Evolutionary conservation across 805 yeast species (phyloP), one percentile per base, ranked within the genome.

Genomic region (Pichia nanzhaoensis): DNA sequence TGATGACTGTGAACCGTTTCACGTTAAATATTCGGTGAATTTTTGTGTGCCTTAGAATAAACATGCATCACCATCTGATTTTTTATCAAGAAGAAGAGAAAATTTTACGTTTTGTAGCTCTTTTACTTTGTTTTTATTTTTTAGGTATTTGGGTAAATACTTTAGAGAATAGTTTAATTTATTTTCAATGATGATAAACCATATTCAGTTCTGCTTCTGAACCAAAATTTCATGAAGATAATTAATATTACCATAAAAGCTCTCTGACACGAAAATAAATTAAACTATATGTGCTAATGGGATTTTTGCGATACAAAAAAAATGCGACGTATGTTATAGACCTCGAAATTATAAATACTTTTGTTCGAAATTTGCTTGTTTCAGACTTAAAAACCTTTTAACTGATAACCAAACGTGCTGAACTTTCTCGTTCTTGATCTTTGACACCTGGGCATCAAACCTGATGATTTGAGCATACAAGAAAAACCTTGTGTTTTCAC

Each of bases 21-120:
- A 57, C 59, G 57, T 49, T 53, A 56, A 49, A 48, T 54, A 55
- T 54, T 56, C 55, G 62, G 66, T 57, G 66, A 62, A 58, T 50
- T 51, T 50, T 48, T 47, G 72, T 74, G 85, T 93, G 80, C 82
- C 93, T 84, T 68, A 68, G 84, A 85, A 81, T 77, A 54, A 67
- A 78, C 96, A 87, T 87, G 96, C 96, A 87, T 87, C 95, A 87
- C 96, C 96, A 87, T 84, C 95, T 87, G 95, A 86, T 60, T 53
- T 18, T 21, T 39, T 10, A n/a, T 32, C 30, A 24, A 24, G 28
- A 24, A 24, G 10, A 10, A 7, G 28, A 24, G 28, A 24, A 6
- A 12, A 5, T 36, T 40, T 31, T 31, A 13, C 21, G n/a, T 32
- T 5, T 30, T 19, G 5, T 21, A 4, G 17, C 9, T 19, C 19